A percentile compares a stretch with the other conserved stretches of the same genome.
These are phyloP conservation scores for Ganoderma meredithae DNA, from an alignment of 1,284 basidiomycete species.

Conservation along the genomic window DNA sequence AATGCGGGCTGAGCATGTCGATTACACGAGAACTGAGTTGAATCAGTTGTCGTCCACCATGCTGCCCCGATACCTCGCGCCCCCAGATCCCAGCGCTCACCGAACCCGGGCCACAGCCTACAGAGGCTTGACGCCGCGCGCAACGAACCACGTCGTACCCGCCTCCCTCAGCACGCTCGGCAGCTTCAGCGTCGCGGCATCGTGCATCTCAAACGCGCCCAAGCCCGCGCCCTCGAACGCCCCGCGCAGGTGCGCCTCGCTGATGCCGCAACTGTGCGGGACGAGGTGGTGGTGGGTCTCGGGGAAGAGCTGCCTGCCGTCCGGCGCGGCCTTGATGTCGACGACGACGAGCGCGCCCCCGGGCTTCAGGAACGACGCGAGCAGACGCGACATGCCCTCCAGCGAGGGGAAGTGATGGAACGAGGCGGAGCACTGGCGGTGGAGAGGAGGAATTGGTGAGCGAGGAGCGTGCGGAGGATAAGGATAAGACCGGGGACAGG, in stretches of 20 bases:
- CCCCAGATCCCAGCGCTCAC: no score
- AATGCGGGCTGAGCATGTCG: no score
- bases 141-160: no score
- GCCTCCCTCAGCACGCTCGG: no score
- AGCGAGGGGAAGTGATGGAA: constrained; percentile 74
- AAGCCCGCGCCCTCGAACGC: constrained; percentile 60
- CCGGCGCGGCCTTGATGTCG: constrained; percentile 52
- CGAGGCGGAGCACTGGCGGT: constrained; percentile 63
- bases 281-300: constrained; percentile 51
- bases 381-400: constrained; percentile 53
- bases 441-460: not conserved
- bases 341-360: constrained; percentile 66
- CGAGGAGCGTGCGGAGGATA: not conserved
- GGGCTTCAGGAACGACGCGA: constrained; percentile 66
- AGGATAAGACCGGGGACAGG: no score
- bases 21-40: no score
- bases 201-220: constrained; percentile 47
- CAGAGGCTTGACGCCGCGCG: no score
- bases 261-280: constrained; percentile 59
- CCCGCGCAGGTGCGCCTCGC: constrained; percentile 50
- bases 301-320: constrained; percentile 35
- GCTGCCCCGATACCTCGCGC: no score
- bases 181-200: not conserved
- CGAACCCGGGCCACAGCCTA: no score
- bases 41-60: no score